Conservation (phyloP, 2,329 filamentous ascomycete genomes). For the Calycina herbarum region DNA sequence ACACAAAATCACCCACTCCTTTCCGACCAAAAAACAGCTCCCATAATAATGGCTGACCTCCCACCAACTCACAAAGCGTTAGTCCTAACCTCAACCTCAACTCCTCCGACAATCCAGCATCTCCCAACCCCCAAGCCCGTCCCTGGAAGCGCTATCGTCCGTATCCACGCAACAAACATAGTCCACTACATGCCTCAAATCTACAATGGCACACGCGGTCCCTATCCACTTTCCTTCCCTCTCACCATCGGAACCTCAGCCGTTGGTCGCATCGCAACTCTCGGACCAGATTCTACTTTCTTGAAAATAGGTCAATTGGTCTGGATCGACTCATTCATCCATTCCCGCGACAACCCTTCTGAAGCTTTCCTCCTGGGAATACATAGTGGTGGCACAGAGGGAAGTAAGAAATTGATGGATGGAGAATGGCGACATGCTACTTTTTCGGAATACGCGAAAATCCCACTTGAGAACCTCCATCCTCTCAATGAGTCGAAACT, state of each 20-base stretch:
- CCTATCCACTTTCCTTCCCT: constrained; percentile 36
- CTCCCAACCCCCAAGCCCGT: constrained; percentile 38
- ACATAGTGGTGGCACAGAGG: constrained; percentile 32
- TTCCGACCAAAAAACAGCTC: not conserved
- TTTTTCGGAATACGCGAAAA: constrained; percentile 39
- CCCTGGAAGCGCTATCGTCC: constrained; percentile 43
- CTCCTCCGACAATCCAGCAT: constrained; percentile 33
- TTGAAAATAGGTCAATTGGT: constrained; percentile 40
- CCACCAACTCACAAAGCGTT: constrained; percentile 30
- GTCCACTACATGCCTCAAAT: constrained; percentile 42
- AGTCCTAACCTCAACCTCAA: constrained; percentile 24
- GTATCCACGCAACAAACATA: constrained; percentile 39
- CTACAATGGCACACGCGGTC: constrained; percentile 39
- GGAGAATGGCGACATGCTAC: constrained; percentile 39
- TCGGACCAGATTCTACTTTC: constrained; percentile 38
- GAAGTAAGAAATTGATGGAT: constrained; percentile 33
- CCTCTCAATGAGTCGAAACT: constrained; percentile 38
- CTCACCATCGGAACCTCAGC: constrained; percentile 34
- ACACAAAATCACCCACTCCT: not conserved
- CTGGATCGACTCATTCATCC: constrained; percentile 39
- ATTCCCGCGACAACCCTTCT: constrained; percentile 38
- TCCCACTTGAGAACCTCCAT: constrained; percentile 41
- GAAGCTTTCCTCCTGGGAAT: constrained; percentile 37
- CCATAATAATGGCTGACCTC: not conserved
- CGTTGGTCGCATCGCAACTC: constrained; percentile 39